Percentiles rank a stretch among this genome's conserved stretches.
Conservation (phyloP, 371 early-diverging fungal species). For the Mucor sp. region DNA sequence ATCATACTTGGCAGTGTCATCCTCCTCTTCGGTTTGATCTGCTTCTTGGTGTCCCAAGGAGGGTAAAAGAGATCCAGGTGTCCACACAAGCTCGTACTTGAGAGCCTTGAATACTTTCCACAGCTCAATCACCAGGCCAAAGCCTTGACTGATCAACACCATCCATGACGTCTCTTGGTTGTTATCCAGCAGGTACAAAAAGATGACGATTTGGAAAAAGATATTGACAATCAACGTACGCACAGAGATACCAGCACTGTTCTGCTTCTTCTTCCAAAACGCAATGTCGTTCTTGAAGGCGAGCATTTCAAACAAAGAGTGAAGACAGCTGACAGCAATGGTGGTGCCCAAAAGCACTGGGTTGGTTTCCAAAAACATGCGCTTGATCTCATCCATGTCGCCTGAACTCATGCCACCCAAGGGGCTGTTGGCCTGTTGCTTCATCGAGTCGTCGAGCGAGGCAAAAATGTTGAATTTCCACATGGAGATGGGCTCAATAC, state of each 20-base stretch:
- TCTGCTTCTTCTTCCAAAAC: slow-evolving; percentile 88
- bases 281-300: slow-evolving; percentile 96
- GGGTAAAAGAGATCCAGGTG: slow-evolving; percentile 45
- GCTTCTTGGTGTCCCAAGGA: slow-evolving; percentile 30
- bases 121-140: slow-evolving; percentile 82
- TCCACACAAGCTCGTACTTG: slow-evolving; percentile 59
- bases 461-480: slow-evolving; percentile 79
- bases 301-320: slow-evolving; percentile 90
- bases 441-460: slow-evolving; percentile 62
- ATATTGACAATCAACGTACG: slow-evolving; percentile 84
- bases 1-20: slow-evolving; percentile 87
- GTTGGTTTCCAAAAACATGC: slow-evolving; percentile 91
- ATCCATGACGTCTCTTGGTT: slow-evolving; percentile 83
- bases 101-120: slow-evolving; percentile 93
- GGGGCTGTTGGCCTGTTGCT: slow-evolving; percentile 63
- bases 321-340: slow-evolving; percentile 77
- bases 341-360: slow-evolving; percentile 82
- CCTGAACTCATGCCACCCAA: slow-evolving; percentile 62
- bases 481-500: slow-evolving; percentile 68
- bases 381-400: slow-evolving; percentile 72
- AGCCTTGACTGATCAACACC: slow-evolving; percentile 80
- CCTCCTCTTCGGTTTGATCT: slow-evolving; percentile 65
- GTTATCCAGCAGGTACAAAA: slow-evolving; percentile 90
- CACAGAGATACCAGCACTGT: slow-evolving; percentile 84
- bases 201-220: slow-evolving; percentile 83